Evolutionary conservation across 176 grass and related monocot species (phyloP), one percentile per base, ranked within the genome.

Genomic region (Canna indica): DNA sequence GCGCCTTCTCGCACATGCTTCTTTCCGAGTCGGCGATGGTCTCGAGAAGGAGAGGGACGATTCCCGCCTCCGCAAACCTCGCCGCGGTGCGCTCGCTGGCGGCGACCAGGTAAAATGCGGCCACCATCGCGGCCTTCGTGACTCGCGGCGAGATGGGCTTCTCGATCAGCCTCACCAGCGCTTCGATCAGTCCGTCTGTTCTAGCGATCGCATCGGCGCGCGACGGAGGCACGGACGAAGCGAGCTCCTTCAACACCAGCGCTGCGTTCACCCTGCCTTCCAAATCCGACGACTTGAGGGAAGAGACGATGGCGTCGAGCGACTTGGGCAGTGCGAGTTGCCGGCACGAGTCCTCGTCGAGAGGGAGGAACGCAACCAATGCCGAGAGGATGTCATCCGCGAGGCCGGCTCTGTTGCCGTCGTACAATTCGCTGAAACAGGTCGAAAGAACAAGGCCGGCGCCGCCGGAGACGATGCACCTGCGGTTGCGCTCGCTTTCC

Each of bases 1-100:
- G 70, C 16, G 88, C 85, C 83, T 91, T 96, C 92, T 96, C 92
- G 10, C 81, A 83, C n/a, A 76, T 80, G 81, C 92, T 87, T 70
- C 76, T 96, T 33, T 96, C 92, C 72, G 81, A 30, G 72, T 91
- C 92, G 1, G 82, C 75, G 0, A 96, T 52, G 1, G 75, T 42
- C 54, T 96, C 92, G 7, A 88, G 35, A 24, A 96, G 71, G 32
- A 71, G 80, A 10, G 67, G 65, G 69, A 91, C 74, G 48, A 76
- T 29, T 41, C 83, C 78, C 69, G 81, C 73, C 7, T 83, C 76
- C n/a, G 78, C 36, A 3, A 91, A 57, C 3, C 34, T 34, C 17
- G 66, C 41, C 0, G 73, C 76, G 4, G 69, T 69, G 27, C 60
- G 46, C 3, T 61, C 70, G 58, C 30, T 30, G 59, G 28, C 12